Base-by-base conservation (phyloP, 257 asterid genomes). In the Gentiana macrophylla region DNA sequence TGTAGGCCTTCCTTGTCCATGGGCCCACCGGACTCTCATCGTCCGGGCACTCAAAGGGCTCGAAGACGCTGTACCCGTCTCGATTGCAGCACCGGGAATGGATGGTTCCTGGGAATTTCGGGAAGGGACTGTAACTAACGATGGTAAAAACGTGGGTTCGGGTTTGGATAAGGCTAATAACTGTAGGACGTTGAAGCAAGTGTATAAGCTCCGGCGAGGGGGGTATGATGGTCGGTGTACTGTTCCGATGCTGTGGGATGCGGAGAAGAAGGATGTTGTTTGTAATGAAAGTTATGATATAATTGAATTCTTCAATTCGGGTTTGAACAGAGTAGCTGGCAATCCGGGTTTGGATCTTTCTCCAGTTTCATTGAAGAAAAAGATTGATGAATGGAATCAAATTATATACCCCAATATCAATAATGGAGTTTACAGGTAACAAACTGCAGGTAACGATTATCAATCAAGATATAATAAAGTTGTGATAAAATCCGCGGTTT, bases 21-120 rank as follows among this genome's bases (percentile, higher is more conserved):
- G 97, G 98, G 98, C 98, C 58, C 98, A 91, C 76, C 82, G 98
- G 50, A 79, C 96, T 59, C 98, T 91, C 9, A 75, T 91, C 67
- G 95, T 87, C 57, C 95, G 94, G 54, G 93, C 98, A 35, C 86
- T 91, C 2, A 91, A 87, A 61, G 94, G 95, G 63, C 89, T 91
- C 47, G 90, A 91, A 58, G 50, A 64, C 15, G 65, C 79, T 59
- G 37, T 91, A 24, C 77, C 86, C 4, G 77, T 87, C 58, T 87
- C 98, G 2, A 48, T 91, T 51, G 94, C 97, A 59, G 65, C 92
- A 38, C 84, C 98, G 3, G 93, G 90, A 37, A 62, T 50, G 7
- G 98, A 87, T 41, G 98, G 95, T 33, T 72, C 83, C 7, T 91
- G 98, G 98, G 78, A 79, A 65, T 91, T 87, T 72, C 60, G 58